A percentile compares a stretch with the other conserved stretches of the same genome.
phyloP scores from a whole-genome alignment of 2,329 filamentous ascomycete species.

The Volutella citrinella region DNA sequence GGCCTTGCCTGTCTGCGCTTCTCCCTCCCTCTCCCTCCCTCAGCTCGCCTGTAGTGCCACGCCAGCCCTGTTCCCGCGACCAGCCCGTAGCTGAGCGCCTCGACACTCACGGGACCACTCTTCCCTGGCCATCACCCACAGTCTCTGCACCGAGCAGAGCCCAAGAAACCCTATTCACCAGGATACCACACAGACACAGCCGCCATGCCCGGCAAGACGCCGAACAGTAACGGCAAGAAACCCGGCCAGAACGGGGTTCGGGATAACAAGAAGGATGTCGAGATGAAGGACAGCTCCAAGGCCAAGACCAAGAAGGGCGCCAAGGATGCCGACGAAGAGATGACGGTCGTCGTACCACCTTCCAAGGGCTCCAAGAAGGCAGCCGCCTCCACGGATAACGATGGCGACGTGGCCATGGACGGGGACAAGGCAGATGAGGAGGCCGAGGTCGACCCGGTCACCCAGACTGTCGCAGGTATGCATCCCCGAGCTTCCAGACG shows the following conservation, averaged over 20 bases:
- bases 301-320: conserved; percentile 60
- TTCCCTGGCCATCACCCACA: conserved; percentile 16
- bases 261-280: conserved; percentile 58
- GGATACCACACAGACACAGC: conserved; percentile 11
- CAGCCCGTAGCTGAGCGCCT: conserved; percentile 23
- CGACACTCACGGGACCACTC: conserved; percentile 19
- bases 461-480: conserved; percentile 60
- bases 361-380: conserved; percentile 62
- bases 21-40: conserved; percentile 1
- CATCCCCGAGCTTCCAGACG: no score
- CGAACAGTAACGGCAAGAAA: conserved; percentile 69
- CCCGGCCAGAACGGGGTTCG: conserved; percentile 65
- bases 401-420: conserved; percentile 71
- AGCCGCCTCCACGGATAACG: conserved; percentile 55
- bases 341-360: conserved; percentile 77
- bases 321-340: conserved; percentile 72
- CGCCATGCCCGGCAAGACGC: conserved; percentile 70
- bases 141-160: conserved; percentile 14
- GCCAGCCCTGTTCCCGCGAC: conserved; percentile 7
- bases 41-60: conserved; percentile 2
- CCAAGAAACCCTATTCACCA: conserved; percentile 6
- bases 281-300: conserved; percentile 69
- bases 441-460: conserved; percentile 58
- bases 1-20: no score
- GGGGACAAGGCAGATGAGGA: conserved; percentile 53